Evolutionary conservation across 176 grass and related monocot species (phyloP).

Genomic region (Rhynchospora breviuscula): DNA sequence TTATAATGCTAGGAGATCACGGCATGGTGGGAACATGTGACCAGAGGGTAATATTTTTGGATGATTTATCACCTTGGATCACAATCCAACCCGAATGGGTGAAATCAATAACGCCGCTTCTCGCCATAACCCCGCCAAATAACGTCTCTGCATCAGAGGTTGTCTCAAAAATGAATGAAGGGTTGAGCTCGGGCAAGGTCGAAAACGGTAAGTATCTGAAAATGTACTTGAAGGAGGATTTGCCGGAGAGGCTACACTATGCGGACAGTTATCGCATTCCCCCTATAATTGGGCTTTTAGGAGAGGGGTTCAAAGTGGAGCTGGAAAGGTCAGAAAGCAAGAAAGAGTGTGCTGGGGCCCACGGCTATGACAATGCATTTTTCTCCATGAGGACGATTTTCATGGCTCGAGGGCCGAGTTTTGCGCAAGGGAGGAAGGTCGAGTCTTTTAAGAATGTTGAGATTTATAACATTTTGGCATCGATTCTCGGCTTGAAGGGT

Average conservation of each 20-base stretch:
- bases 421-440: constrained; percentile 46
- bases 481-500: constrained; percentile 58
- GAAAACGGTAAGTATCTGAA: constrained; percentile 58
- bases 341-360: constrained; percentile 68
- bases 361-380: constrained; percentile 89
- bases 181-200: constrained; percentile 68
- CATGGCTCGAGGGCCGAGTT: constrained; percentile 53
- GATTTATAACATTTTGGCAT: constrained; percentile 69
- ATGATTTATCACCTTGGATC: constrained; percentile 67
- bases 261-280: constrained; percentile 69
- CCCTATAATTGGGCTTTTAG: constrained; percentile 59
- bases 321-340: constrained; percentile 24
- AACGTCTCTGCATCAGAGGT: constrained; percentile 35
- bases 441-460: constrained; percentile 77
- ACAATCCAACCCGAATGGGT: constrained; percentile 50
- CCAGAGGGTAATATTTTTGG: constrained; percentile 53
- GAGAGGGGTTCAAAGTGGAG: constrained; percentile 79
- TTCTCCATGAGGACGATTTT: constrained; percentile 98
- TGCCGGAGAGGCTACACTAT: constrained; percentile 64
- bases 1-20: constrained; percentile 75
- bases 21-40: constrained; percentile 88
- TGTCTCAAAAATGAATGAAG: constrained; percentile 84
- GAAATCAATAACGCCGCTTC: constrained; percentile 48
- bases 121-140: constrained; percentile 58
- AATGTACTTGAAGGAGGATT: constrained; percentile 78